These are phyloP conservation scores for Perkinsus olseni DNA, from an alignment of 169 alveolate species.

Conservation along the genomic window DNA sequence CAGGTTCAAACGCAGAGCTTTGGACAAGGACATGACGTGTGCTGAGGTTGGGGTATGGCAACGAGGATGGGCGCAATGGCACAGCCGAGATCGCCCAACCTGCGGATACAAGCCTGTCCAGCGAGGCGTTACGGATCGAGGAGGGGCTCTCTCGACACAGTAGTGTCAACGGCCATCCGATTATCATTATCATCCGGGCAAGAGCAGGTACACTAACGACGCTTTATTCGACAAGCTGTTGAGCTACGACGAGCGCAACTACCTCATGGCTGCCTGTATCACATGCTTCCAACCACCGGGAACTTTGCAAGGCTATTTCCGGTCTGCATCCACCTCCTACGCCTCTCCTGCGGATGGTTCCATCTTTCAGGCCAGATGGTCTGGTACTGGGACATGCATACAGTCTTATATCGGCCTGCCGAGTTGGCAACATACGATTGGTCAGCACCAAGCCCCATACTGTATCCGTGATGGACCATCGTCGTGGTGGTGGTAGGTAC, in stretches of 20 bases:
- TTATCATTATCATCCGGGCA: not conserved
- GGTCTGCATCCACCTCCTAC: not conserved
- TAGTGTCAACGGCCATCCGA: not conserved
- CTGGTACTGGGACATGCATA: constrained; percentile 9
- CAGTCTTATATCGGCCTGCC: not conserved
- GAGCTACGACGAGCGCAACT: not conserved
- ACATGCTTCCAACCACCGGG: not conserved
- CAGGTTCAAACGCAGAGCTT: not conserved
- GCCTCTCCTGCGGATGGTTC: not conserved
- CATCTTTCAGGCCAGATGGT: not conserved
- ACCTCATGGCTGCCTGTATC: not conserved
- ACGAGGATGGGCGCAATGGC: not conserved
- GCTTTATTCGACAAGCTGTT: not conserved
- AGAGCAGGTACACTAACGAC: not conserved
- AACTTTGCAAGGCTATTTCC: not conserved
- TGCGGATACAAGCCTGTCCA: not conserved
- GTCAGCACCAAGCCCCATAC: not conserved
- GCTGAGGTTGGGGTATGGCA: constrained; percentile 1
- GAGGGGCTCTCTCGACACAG: not conserved
- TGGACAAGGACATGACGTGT: not conserved
- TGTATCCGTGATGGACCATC: too few relatives aligned
- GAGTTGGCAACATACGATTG: not conserved
- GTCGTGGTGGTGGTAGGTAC: not conserved
- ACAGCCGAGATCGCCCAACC: not conserved
- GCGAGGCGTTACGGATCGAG: not conserved